A percentile compares a stretch with the other conserved stretches of the same genome.
phyloP scores from a whole-genome alignment of 2,329 filamentous ascomycete species.

The Xylariales sp. region DNA sequence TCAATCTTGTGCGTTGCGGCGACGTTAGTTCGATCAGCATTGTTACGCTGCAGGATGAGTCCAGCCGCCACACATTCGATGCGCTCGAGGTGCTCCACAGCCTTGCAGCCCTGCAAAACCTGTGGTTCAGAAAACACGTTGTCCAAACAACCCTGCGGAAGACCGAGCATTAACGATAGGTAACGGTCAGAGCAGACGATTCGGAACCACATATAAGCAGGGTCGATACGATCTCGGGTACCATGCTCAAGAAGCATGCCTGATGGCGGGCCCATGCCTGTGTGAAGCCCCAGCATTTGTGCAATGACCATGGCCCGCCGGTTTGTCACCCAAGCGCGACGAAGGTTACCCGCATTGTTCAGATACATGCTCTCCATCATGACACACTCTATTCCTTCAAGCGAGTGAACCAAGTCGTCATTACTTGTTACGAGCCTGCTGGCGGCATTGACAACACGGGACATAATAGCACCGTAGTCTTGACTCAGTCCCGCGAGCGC shows the following conservation, averaged over 20 bases:
- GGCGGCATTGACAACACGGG: constrained; percentile 11
- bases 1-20: constrained; percentile 26
- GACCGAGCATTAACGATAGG: constrained; percentile 41
- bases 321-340: constrained; percentile 39
- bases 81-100: constrained; percentile 28
- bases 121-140: constrained; percentile 19
- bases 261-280: constrained; percentile 11
- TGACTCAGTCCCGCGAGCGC: neutral
- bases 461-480: constrained; percentile 1
- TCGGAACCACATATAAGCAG: constrained; percentile 40
- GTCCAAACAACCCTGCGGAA: constrained; percentile 32
- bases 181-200: constrained; percentile 41
- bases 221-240: constrained; percentile 23
- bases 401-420: constrained; percentile 37
- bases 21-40: constrained; percentile 16
- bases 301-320: constrained; percentile 41
- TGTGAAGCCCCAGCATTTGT: constrained; percentile 34
- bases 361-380: constrained; percentile 42
- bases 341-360: constrained; percentile 41
- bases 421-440: constrained; percentile 36
- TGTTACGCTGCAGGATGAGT: constrained; percentile 33
- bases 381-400: constrained; percentile 48
- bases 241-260: constrained; percentile 19
- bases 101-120: constrained; percentile 17
- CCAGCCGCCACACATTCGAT: constrained; percentile 26